These are phyloP conservation scores for Malassezia pachydermatis DNA, from an alignment of 1,284 basidiomycete species.

Conservation along the genomic window DNA sequence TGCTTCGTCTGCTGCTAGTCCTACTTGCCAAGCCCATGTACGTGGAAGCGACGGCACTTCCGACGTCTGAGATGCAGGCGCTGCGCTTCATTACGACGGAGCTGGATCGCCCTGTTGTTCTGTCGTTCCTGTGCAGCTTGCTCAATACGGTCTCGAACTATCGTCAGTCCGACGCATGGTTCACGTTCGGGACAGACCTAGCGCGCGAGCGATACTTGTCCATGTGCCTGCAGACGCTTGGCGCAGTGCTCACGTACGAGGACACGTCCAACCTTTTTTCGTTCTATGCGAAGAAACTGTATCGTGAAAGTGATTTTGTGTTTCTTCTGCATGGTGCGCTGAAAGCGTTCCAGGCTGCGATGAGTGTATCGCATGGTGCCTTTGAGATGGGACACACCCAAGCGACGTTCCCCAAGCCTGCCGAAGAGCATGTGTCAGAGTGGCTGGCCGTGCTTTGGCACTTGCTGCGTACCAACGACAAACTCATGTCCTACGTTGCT, in stretches of 20 bases:
- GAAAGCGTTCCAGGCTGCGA: conserved; percentile 21
- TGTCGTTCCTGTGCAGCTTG: conserved; percentile 41
- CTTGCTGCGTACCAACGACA: conserved; percentile 28
- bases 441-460: conserved; percentile 33
- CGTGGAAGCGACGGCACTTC: conserved; percentile 22
- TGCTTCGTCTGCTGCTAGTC: conserved; percentile 37
- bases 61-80: conserved; percentile 18
- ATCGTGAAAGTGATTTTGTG: conserved; percentile 37
- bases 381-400: conserved; percentile 6
- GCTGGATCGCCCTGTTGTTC: conserved; percentile 28
- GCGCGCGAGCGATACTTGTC: conserved; percentile 22
- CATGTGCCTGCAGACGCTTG: conserved; percentile 32
- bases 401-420: conserved; percentile 3
- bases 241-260: conserved; percentile 33
- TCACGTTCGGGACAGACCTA: conserved; percentile 17
- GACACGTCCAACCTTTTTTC: conserved; percentile 26
- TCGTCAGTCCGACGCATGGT: conserved; percentile 18
- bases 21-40: conserved; percentile 43
- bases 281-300: conserved; percentile 41
- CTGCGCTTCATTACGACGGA: conserved; percentile 24
- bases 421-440: conserved; percentile 30
- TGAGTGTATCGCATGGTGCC: conserved; percentile 8
- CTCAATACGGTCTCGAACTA: conserved; percentile 36
- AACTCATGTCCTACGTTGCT: conserved; percentile 31
- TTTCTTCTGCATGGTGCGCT: conserved; percentile 25